phyloP scores from a whole-genome alignment of 805 yeast genomes.

The Pichia californica region DNA sequence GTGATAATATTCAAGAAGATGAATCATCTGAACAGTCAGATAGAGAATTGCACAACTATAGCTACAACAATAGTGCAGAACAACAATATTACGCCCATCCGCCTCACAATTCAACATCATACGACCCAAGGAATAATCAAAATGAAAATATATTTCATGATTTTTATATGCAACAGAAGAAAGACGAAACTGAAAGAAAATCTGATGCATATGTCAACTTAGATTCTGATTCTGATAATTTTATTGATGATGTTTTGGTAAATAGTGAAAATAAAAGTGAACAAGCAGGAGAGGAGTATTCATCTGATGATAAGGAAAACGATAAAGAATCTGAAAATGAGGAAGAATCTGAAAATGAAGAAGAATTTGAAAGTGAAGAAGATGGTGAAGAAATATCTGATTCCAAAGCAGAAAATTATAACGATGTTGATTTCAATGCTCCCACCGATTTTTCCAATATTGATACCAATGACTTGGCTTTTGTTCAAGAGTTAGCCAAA shows the following conservation, averaged over 20 bases:
- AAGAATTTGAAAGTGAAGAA: constrained; percentile 12
- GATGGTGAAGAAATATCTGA: constrained; percentile 8
- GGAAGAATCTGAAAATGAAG: constrained; percentile 7
- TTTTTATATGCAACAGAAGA: constrained; percentile 3
- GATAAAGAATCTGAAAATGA: not conserved
- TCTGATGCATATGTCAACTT: not conserved
- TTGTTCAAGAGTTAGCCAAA: too few species aligned
- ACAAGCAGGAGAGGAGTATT: too few species aligned
- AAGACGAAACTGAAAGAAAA: not conserved
- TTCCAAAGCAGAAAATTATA: not conserved
- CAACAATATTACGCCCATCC: not conserved
- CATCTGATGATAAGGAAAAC: not conserved
- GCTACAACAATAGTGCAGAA: not conserved
- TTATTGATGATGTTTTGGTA: constrained; percentile 1
- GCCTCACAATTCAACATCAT: not conserved
- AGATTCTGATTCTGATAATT: constrained; percentile 8
- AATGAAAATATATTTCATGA: not conserved
- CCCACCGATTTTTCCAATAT: too few species aligned
- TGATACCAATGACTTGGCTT: too few species aligned
- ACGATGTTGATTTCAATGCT: too few species aligned
- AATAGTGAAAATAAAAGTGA: constrained; percentile 6
- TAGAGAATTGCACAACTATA: not conserved
- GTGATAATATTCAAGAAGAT: not conserved
- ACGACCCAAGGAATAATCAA: not conserved
- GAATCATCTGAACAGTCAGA: not conserved